A percentile compares a stretch with the other conserved stretches of the same genome.
phyloP scores from a whole-genome alignment of 805 yeast genomes.

The Lipomyces sp. region DNA sequence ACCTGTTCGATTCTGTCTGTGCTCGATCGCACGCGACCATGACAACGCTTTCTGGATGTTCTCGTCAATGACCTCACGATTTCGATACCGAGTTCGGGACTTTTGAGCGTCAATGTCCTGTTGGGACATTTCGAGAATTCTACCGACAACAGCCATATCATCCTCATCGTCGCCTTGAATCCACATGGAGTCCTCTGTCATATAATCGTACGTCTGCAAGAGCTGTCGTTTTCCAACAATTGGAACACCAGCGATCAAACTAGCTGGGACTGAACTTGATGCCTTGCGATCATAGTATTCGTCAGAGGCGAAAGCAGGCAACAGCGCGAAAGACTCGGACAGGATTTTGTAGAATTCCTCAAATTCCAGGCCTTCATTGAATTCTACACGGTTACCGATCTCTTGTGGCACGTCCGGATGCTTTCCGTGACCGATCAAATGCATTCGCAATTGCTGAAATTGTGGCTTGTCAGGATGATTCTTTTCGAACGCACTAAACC shows the following conservation, averaged over 20 bases:
- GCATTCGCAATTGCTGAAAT: conserved; percentile 30
- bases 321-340: conserved; percentile 33
- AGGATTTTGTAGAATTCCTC: conserved; percentile 31
- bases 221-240: conserved; percentile 33
- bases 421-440: conserved; percentile 35
- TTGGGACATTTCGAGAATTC: conserved; percentile 28
- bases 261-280: conserved; percentile 37
- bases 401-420: conserved; percentile 32
- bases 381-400: conserved; percentile 29
- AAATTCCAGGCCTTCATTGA: conserved; percentile 36
- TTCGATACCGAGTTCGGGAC: conserved; percentile 22
- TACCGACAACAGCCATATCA: conserved; percentile 34
- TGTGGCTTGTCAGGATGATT: conserved; percentile 21
- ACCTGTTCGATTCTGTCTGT: conserved; percentile 28
- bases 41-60: conserved; percentile 26
- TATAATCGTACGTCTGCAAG: conserved; percentile 31
- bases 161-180: conserved; percentile 32
- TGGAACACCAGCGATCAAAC: conserved; percentile 35
- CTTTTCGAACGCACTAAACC: conserved; percentile 26
- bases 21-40: conserved; percentile 25
- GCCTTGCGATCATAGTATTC: conserved; percentile 37
- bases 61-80: conserved; percentile 24
- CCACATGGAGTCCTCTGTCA: conserved; percentile 37
- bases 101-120: conserved; percentile 28
- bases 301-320: conserved; percentile 36